Conservation (phyloP, 495 filamentous ascomycete genomes). For the Aspergillus nidulans region DNA sequence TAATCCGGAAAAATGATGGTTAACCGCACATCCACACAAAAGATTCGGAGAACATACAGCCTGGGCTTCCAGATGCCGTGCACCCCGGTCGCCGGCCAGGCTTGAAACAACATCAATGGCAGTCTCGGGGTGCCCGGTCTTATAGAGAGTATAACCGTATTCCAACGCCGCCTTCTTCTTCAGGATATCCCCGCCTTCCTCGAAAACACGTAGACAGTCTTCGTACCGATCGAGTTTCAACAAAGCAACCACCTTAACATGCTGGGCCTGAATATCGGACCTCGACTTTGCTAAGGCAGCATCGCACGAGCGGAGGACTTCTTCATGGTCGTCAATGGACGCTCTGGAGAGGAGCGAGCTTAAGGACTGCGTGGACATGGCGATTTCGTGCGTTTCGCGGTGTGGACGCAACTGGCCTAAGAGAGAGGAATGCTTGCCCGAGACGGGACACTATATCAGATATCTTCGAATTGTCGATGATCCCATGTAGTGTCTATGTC, state of each 20-base stretch:
- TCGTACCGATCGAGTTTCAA: slow-evolving; percentile 92
- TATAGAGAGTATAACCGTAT: slow-evolving; percentile 90
- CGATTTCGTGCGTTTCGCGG: slow-evolving; percentile 1
- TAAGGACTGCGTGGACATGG: slow-evolving; percentile 49
- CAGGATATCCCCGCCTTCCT: slow-evolving; percentile 63
- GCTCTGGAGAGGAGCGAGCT: slow-evolving; percentile 52
- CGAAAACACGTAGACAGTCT: slow-evolving; percentile 75
- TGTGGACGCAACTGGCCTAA: neutral
- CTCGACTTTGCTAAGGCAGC: slow-evolving; percentile 59
- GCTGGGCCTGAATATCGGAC: slow-evolving; percentile 62
- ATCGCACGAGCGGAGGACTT: slow-evolving; percentile 68
- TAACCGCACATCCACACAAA: neutral
- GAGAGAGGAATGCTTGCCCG: neutral
- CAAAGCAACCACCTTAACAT: slow-evolving; percentile 77
- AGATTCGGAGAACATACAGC: slow-evolving; percentile 48
- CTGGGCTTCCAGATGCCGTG: slow-evolving; percentile 84
- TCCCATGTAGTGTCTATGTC: neutral
- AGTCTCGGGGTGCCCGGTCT: slow-evolving; percentile 67
- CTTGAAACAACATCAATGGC: slow-evolving; percentile 57
- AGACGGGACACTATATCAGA: neutral
- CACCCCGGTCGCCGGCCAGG: slow-evolving; percentile 51
- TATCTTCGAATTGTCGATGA: neutral
- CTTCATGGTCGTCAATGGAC: slow-evolving; percentile 70
- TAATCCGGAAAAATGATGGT: slow-evolving; percentile 22
- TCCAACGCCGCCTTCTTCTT: slow-evolving; percentile 67